These are phyloP conservation scores for Quercus agrifolia DNA, from an alignment of 306 rosid genomes.

Conservation along the genomic window DNA sequence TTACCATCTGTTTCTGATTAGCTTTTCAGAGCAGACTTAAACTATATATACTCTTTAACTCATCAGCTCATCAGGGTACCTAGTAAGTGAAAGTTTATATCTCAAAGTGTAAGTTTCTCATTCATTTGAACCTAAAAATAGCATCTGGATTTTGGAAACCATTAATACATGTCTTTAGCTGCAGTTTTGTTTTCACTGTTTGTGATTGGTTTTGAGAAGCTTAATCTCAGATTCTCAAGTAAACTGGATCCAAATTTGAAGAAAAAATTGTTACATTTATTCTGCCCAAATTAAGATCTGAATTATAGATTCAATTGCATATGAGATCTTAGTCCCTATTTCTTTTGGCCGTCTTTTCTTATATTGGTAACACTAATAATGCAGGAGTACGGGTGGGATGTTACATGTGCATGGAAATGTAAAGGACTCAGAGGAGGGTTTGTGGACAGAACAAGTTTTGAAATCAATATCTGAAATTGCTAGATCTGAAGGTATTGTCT, in stretches of 20 bases:
- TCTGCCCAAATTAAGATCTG: neutral
- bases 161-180: neutral
- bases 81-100: neutral
- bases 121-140: neutral
- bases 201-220: constrained; percentile 11
- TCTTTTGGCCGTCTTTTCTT: neutral
- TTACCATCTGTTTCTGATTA: neutral
- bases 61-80: neutral
- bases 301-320: neutral
- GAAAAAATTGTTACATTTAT: constrained; percentile 2
- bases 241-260: neutral
- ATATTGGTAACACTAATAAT: constrained; percentile 20
- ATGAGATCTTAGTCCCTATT: neutral
- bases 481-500: constrained; percentile 67
- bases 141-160: constrained; percentile 1
- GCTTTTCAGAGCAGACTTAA: neutral
- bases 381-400: constrained; percentile 82
- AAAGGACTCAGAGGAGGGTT: constrained; percentile 65
- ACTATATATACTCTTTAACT: neutral
- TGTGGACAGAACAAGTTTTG: constrained; percentile 54
- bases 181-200: neutral
- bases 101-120: neutral
- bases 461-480: constrained; percentile 66
- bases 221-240: neutral
- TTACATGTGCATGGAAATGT: constrained; percentile 82